phyloP scores from a whole-genome alignment of 257 asterid species.

The Anisodus tanguticus region DNA sequence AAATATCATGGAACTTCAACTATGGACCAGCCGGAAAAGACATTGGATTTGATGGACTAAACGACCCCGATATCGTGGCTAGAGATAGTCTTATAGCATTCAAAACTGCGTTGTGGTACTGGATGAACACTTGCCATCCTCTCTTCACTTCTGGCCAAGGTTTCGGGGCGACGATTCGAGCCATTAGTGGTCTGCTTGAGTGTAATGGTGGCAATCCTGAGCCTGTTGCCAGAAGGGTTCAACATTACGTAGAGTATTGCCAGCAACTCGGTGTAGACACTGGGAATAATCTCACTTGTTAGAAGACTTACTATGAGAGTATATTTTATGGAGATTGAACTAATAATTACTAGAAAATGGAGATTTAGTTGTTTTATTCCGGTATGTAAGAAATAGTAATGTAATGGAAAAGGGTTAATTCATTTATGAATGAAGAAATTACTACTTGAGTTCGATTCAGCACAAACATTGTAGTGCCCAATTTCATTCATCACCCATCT shows the following conservation, averaged over 20 bases:
- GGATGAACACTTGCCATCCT: slow-evolving; percentile 44
- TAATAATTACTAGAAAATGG: neutral
- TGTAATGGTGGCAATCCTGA: slow-evolving; percentile 34
- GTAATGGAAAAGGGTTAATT: neutral
- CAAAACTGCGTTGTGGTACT: slow-evolving; percentile 45
- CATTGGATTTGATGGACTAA: slow-evolving; percentile 44
- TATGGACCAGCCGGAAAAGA: slow-evolving; percentile 41
- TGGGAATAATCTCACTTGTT: slow-evolving; percentile 33
- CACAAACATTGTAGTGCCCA: neutral
- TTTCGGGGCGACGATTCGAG: slow-evolving; percentile 46
- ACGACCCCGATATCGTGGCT: slow-evolving; percentile 40
- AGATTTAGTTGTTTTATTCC: neutral
- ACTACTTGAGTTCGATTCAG: neutral
- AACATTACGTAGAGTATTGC: slow-evolving; percentile 39
- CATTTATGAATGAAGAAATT: neutral
- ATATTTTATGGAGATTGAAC: neutral
- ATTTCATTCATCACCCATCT: neutral
- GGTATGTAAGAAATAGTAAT: neutral
- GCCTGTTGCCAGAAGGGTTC: slow-evolving; percentile 33
- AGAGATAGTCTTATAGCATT: slow-evolving; percentile 32
- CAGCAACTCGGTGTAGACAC: slow-evolving; percentile 38
- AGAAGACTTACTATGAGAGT: neutral
- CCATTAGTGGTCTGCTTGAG: slow-evolving; percentile 40
- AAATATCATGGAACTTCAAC: slow-evolving; percentile 47
- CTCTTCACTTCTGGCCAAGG: slow-evolving; percentile 38